Evolutionary conservation across 2,329 filamentous ascomycete genomes (phyloP), one percentile per base, ranked within the genome.

Genomic region (Colletotrichum filicis): DNA sequence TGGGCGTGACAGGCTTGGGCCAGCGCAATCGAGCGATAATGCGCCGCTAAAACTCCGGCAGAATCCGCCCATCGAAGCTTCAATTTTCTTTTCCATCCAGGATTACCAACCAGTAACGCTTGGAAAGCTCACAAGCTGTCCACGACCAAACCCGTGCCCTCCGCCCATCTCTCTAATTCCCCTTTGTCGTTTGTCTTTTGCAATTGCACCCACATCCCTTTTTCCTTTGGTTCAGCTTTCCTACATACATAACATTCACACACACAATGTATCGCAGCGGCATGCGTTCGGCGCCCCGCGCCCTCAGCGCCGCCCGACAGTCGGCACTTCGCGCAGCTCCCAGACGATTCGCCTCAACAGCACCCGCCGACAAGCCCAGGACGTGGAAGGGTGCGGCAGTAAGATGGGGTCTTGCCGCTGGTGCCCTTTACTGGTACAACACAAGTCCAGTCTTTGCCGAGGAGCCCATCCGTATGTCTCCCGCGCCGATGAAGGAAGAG

Each of bases 351-450:
- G 83, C 87, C 75, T 90, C 88, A 68, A 90, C 89, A 68, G 80
- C 84, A 7, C 81, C 92, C 4, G 87, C 90, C 76, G 86, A 90
- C 79, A 94, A 91, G 85, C 91, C 91, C 78, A 87, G 94, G 81
- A 93, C 92, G 81, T 98, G 94, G 94, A 97, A 95, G 88, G 93
- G 91, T 82, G 88, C 91, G 64, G 88, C 88, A 4, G 81, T 90
- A 78, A 90, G 96, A 85, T 93, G 95, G 90, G 94, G 91, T 76
- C 80, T 97, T 68, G 95, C 94, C 0, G 88, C 87, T 72, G 94
- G 89, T 24, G 91, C 92, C 58, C 85, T 98, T 62, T 99, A 98
- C 85, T 98, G 94, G 84, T 99, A 98, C 83, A 97, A 95, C 86
- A 98, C 95, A 8, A 96, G 93, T 79, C 90, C 92, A 66, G 87